Evolutionary conservation across 78 protist genomes (phyloP), one percentile per base, ranked within the genome.

Genomic region (Chrysochromulina tobinii): DNA sequence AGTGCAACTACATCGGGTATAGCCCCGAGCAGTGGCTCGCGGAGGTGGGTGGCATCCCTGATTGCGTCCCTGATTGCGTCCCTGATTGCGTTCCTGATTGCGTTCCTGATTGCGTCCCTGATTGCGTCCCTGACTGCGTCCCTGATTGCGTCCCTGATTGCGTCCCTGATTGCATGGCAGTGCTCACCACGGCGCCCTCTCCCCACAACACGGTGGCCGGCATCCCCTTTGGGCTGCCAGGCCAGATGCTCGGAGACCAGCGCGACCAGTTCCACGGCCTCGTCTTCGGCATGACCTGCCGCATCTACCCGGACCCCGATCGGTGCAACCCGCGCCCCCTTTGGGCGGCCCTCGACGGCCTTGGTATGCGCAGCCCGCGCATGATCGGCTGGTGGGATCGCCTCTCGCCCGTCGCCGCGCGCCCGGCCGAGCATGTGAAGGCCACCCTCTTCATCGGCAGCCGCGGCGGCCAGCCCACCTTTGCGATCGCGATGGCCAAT

Each of bases 201-300:
- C 38, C 38, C 38, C 38, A 38, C 38, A 38, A 38, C 38, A 38
- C n/a, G 38, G 38, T 38, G 58, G 38, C 84, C 17, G 84, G 84
- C 57, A 14, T 50, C 18, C 87, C 87, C 1, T 79, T 79, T 8
- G 87, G 87, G 7, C 12, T 79, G 64, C 87, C 2, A 50, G 87
- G 38, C 64, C 59, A 79, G 61, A 7, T 79, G 20, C 87, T 79
- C 64, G 64, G 64, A 4, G 18, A 50, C 50, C 8, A 79, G 38
- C 18, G 27, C 27, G 87, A 18, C 23, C 61, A 54, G 61, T 79
- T 59, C 64, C 27, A 3, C 9, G 87, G 20, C 12, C 87, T 79
- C 64, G 87, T 79, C 64, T 79, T 79, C 20, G 87, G 87, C 50
- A 79, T 79, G 87, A 79, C 61, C 25, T 79, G 87, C 87, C 58